Conservation (phyloP, 225 moss, liverwort and hornwort species). For the Asterella californica region DNA sequence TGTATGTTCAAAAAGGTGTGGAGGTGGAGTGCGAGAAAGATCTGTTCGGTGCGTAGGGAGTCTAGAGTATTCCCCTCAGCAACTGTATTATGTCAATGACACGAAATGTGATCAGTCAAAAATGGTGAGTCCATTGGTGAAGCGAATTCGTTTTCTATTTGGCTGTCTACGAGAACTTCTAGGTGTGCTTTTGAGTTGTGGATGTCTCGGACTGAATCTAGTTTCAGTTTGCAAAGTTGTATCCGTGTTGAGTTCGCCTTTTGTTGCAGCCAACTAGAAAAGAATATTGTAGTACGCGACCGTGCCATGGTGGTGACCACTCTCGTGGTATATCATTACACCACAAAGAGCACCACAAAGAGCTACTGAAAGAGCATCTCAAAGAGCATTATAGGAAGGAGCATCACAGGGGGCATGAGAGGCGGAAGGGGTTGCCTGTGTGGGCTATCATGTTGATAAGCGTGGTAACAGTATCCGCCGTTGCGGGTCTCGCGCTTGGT, state of each 20-base stretch:
- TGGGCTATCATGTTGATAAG: constrained; percentile 61
- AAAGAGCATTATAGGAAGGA: constrained; percentile 17
- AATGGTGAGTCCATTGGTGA: constrained; percentile 41
- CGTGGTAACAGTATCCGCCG: constrained; percentile 37
- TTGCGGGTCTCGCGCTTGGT: constrained; percentile 47
- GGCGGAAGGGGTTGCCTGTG: constrained; percentile 38
- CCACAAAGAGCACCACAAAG: neutral
- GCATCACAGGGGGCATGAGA: constrained; percentile 29
- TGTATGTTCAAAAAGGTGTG: constrained; percentile 63
- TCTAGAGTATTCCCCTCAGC: constrained; percentile 50
- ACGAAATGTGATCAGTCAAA: constrained; percentile 54
- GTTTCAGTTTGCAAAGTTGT: neutral
- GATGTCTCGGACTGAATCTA: neutral
- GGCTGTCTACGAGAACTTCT: too few relatives aligned
- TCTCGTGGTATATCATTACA: neutral
- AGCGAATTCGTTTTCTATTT: neutral
- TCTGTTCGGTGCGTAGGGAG: constrained; percentile 55
- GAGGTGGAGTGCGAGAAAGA: constrained; percentile 50
- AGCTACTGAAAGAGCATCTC: neutral
- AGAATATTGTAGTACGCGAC: constrained; percentile 19
- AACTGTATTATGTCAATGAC: constrained; percentile 47
- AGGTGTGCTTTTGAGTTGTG: neutral
- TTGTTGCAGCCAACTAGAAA: constrained; percentile 32
- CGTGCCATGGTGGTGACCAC: constrained; percentile 12
- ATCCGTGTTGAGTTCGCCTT: neutral